phyloP scores from a whole-genome alignment of 306 rosid genomes.

The Vigna unguiculata region DNA sequence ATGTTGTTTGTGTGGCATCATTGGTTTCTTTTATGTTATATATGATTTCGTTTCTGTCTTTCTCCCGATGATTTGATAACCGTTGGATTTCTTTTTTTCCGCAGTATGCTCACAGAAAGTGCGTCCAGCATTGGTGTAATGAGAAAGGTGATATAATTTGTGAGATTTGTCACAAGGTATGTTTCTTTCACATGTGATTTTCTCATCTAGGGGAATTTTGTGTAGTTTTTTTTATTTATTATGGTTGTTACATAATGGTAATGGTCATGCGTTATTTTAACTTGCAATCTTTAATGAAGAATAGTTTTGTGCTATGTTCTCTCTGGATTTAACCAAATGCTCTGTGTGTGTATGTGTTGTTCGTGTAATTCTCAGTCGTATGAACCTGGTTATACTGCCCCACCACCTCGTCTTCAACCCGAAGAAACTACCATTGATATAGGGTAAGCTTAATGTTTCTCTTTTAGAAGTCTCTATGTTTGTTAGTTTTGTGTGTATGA shows the following conservation, averaged over 20 bases:
- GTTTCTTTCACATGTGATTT: neutral
- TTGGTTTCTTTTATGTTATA: neutral
- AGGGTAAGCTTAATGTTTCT: conserved; percentile 59
- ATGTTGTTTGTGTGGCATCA: neutral
- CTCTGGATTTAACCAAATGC: neutral
- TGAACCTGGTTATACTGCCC: conserved; percentile 75
- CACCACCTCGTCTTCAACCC: conserved; percentile 70
- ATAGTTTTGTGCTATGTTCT: neutral
- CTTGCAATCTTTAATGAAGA: neutral
- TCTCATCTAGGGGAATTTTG: too few relatives aligned
- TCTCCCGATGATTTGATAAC: neutral
- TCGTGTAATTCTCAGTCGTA: conserved; percentile 60
- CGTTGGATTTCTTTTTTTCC: neutral
- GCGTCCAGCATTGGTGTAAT: conserved; percentile 92
- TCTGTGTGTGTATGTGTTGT: neutral
- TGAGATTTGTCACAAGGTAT: conserved; percentile 92
- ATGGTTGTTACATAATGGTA: neutral
- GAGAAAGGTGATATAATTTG: conserved; percentile 93
- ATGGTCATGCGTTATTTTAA: neutral
- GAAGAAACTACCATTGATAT: conserved; percentile 88
- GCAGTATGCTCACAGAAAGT: conserved; percentile 93
- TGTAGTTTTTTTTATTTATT: neutral
- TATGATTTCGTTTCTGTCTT: neutral
- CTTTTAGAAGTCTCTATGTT: neutral
- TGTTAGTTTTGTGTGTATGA: conserved; percentile 1